These are phyloP conservation scores for Fusarium nisikadoi DNA, from an alignment of 2,329 filamentous ascomycete genomes.

Conservation along the genomic window DNA sequence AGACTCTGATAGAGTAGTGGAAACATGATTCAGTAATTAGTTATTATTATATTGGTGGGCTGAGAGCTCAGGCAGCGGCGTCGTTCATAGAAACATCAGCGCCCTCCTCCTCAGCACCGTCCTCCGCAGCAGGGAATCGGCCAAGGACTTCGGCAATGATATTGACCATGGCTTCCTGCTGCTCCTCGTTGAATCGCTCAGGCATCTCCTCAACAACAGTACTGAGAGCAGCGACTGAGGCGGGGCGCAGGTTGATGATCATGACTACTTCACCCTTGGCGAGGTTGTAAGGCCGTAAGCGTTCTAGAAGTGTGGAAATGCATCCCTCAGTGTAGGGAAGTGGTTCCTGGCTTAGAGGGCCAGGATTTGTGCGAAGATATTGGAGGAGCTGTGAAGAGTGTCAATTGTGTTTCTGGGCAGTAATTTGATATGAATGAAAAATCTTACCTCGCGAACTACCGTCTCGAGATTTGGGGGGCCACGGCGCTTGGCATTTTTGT, in stretches of 20 bases:
- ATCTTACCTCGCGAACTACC: constrained; percentile 71
- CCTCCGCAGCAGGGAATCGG: constrained; percentile 52
- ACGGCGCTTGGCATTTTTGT: constrained; percentile 62
- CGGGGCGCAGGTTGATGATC: constrained; percentile 73
- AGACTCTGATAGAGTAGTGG: background rate
- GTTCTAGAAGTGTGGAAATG: constrained; percentile 64
- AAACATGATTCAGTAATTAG: background rate
- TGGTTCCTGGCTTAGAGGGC: constrained; percentile 66
- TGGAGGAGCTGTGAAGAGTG: constrained; percentile 62
- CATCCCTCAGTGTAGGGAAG: constrained; percentile 63
- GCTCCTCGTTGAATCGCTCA: constrained; percentile 66
- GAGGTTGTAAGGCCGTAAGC: constrained; percentile 66
- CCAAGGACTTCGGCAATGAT: constrained; percentile 69
- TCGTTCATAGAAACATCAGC: constrained; percentile 54
- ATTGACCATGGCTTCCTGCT: constrained; percentile 67
- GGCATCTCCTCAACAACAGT: constrained; percentile 74
- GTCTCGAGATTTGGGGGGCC: constrained; percentile 69
- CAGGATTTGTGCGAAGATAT: constrained; percentile 66
- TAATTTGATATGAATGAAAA: background rate
- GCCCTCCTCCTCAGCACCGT: constrained; percentile 44
- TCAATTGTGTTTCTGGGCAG: constrained; percentile 4
- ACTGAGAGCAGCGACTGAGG: constrained; percentile 66
- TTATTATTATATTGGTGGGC: constrained; percentile 8
- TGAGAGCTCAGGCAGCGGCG: constrained; percentile 39
- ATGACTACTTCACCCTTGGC: constrained; percentile 76